Conservation (phyloP, 768 basidiomycete genomes). For the Cystofilobasidium capitatum region DNA sequence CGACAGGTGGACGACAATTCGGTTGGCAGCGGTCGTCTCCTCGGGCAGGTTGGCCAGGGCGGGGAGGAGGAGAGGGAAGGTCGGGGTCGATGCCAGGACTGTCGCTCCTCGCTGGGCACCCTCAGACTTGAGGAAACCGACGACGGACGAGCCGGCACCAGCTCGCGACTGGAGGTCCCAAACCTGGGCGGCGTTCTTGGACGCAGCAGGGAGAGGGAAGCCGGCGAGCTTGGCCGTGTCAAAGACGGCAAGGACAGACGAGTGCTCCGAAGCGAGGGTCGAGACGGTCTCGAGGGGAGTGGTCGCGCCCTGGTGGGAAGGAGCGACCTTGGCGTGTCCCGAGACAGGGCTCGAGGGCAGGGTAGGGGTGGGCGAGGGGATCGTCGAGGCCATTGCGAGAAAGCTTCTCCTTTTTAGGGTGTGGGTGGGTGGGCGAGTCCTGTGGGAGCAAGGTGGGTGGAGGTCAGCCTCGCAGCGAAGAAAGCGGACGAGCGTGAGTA, state of each 20-base stretch:
- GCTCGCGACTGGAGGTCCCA: constrained; percentile 68
- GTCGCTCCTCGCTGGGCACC: constrained; percentile 32
- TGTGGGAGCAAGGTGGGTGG: not conserved
- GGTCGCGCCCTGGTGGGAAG: constrained; percentile 5
- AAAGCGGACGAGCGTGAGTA: no score
- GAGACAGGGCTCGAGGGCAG: constrained; percentile 1
- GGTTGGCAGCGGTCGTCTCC: constrained; percentile 49
- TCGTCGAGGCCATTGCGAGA: constrained; percentile 5
- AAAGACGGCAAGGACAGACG: constrained; percentile 23
- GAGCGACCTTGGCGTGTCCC: not conserved
- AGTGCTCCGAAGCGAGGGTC: constrained; percentile 14
- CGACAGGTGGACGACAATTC: constrained; percentile 76
- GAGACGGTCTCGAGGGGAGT: constrained; percentile 10
- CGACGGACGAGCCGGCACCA: constrained; percentile 70
- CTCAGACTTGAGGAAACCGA: constrained; percentile 45
- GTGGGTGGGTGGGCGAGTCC: not conserved
- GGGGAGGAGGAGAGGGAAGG: constrained; percentile 71
- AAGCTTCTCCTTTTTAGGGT: no score
- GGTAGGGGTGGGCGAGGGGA: constrained; percentile 15
- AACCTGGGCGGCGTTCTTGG: constrained; percentile 37
- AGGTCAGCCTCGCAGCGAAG: no score
- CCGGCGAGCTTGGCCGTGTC: constrained; percentile 27
- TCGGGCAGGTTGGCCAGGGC: constrained; percentile 63
- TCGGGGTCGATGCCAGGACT: constrained; percentile 62
- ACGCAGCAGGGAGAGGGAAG: constrained; percentile 18